Evolutionary conservation across 768 basidiomycete species (phyloP), one percentile per base, ranked within the genome.

Genomic region (Podaxis carcinomalis): DNA sequence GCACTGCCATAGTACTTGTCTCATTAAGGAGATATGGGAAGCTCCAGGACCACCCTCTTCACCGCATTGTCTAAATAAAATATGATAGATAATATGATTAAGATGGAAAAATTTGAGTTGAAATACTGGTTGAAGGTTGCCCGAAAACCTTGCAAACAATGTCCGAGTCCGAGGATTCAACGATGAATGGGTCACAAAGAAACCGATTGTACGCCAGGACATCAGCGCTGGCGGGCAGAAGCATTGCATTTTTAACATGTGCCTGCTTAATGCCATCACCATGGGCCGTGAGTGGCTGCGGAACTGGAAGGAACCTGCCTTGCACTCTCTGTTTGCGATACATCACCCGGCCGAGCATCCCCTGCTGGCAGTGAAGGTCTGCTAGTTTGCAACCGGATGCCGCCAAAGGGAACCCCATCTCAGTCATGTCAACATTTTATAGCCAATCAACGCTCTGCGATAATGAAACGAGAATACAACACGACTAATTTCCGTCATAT

Each of bases 391-490:
- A n/a, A 36, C 19, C 40, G 19, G 35, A 37, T 21, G 11, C 10
- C 14, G 19, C 36, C 19, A 40, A 37, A 37, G 52, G 37, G 13
- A 40, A n/a, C 19, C 16, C 11, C 28, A n/a, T 11, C 10, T 54
- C 52, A 23, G 35, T 11, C 52, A 19, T 10, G 9, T 37, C 42
- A 39, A 55, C 42, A 6, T 49, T 21, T 49, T 37, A 28, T 61
- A 54, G n/a, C 21, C 19, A 21, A 37, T 54, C 21, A 61, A 39
- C 14, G 25, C 51, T 19, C 32, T 35, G 19, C 53, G 59, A 23
- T 54, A 61, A 6, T 39, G 53, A 36, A 46, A 55, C 32, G 50
- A 37, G 23, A 61, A 27, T 54, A 55, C n/a, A 61, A 23, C 5
- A 49, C 52, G 1, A 47, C 59, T 61, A 23, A 23, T 19, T 23